Evolutionary conservation across 176 grass and related monocot species (phyloP).

Genomic region (Pharus latifolius): DNA sequence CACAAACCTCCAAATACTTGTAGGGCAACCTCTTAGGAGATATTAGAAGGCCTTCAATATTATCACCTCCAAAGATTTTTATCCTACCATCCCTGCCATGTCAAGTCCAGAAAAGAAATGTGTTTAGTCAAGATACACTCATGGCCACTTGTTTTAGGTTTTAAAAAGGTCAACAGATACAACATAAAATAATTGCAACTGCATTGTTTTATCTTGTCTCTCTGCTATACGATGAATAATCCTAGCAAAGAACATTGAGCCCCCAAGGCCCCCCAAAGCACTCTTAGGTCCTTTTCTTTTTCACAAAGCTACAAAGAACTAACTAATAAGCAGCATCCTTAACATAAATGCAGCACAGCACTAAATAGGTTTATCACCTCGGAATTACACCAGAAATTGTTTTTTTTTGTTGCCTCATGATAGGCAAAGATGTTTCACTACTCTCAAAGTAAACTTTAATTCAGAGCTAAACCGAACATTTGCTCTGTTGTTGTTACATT

Average conservation of each 20-base stretch:
- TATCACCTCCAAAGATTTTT: conserved; percentile 84
- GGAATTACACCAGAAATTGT: too few relatives aligned
- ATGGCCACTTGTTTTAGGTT: background rate
- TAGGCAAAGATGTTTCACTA: too few relatives aligned
- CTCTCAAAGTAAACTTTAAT: too few relatives aligned
- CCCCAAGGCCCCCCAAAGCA: background rate
- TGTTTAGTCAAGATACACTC: background rate
- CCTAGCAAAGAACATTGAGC: background rate
- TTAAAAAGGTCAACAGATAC: background rate
- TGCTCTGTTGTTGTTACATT: too few relatives aligned
- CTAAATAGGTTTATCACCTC: too few relatives aligned
- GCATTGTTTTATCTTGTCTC: background rate
- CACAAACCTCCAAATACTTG: conserved; percentile 75
- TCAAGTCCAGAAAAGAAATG: background rate
- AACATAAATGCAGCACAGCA: background rate
- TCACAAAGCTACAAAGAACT: background rate
- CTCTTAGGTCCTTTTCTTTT: background rate
- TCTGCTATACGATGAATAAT: background rate
- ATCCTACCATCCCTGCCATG: conserved; percentile 84
- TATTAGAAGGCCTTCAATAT: conserved; percentile 80
- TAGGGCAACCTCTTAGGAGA: conserved; percentile 72
- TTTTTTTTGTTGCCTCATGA: too few relatives aligned
- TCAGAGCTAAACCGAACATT: too few relatives aligned
- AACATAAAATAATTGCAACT: background rate
- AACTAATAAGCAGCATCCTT: background rate